Evolutionary conservation across 495 filamentous ascomycete genomes (phyloP).

Genomic region (Podospora anserina): DNA sequence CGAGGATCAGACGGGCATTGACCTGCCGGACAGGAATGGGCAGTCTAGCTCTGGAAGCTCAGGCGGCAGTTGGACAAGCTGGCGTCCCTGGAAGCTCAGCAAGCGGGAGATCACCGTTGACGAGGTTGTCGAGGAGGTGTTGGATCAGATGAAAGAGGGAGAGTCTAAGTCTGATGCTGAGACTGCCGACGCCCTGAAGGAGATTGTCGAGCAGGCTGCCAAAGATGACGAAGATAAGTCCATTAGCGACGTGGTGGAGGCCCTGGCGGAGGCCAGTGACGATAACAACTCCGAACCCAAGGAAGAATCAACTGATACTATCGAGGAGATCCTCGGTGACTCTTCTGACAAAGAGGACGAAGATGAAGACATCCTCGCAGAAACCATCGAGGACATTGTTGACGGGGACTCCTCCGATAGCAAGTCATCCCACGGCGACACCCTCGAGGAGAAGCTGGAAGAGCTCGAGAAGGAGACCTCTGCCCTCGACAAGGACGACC

Average conservation of each 20-base stretch:
- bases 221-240: not conserved
- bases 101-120: not conserved
- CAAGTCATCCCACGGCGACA: not conserved
- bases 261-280: not conserved
- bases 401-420: not conserved
- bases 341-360: not conserved
- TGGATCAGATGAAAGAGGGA: not conserved
- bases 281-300: not conserved
- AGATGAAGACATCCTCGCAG: not conserved
- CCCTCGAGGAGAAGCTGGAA: slow-evolving; percentile 1
- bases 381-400: not conserved
- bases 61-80: not conserved
- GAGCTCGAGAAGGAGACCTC: not conserved
- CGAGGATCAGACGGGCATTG: not conserved
- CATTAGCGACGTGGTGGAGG: not conserved
- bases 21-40: not conserved
- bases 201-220: not conserved
- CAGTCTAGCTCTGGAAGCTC: not conserved
- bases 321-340: not conserved
- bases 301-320: not conserved
- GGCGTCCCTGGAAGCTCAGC: not conserved
- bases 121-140: not conserved
- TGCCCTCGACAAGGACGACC: not conserved
- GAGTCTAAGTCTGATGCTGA: not conserved
- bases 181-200: not conserved